Conservation (phyloP, 495 filamentous ascomycete genomes). For the Penicillium goetzii region DNA sequence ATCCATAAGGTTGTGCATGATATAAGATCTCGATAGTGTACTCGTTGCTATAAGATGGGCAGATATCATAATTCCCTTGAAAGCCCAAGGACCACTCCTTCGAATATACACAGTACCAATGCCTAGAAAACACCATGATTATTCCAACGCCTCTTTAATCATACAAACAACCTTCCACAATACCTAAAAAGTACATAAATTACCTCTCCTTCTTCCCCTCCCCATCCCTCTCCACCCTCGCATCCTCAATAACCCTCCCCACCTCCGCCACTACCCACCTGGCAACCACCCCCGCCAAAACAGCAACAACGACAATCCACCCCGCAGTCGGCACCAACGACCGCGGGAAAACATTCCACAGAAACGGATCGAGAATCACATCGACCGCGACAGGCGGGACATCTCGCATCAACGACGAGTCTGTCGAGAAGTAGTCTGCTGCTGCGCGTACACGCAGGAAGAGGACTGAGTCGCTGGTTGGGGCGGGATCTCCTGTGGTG, state of each 20-base stretch:
- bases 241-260: conserved; percentile 33
- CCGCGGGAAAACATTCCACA: conserved; percentile 70
- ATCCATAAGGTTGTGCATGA: background rate
- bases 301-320: conserved; percentile 61
- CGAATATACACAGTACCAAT: background rate
- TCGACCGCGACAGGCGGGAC: conserved; percentile 79
- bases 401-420: conserved; percentile 72
- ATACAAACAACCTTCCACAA: background rate
- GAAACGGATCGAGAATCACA: conserved; percentile 85
- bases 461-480: conserved; percentile 60
- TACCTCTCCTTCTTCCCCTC: conserved; percentile 32
- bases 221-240: conserved; percentile 13
- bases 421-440: conserved; percentile 80
- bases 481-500: conserved; percentile 22
- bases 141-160: background rate
- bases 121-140: too few relatives aligned
- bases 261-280: conserved; percentile 37
- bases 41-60: background rate
- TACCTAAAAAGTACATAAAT: background rate
- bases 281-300: conserved; percentile 53
- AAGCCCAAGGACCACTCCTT: background rate
- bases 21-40: background rate
- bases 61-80: background rate
- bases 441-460: conserved; percentile 76
- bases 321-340: conserved; percentile 68